Percentiles rank a stretch among this genome's conserved stretches.
Conservation (phyloP, 495 filamentous ascomycete species). For the Pyrenopolyporus hunteri region DNA sequence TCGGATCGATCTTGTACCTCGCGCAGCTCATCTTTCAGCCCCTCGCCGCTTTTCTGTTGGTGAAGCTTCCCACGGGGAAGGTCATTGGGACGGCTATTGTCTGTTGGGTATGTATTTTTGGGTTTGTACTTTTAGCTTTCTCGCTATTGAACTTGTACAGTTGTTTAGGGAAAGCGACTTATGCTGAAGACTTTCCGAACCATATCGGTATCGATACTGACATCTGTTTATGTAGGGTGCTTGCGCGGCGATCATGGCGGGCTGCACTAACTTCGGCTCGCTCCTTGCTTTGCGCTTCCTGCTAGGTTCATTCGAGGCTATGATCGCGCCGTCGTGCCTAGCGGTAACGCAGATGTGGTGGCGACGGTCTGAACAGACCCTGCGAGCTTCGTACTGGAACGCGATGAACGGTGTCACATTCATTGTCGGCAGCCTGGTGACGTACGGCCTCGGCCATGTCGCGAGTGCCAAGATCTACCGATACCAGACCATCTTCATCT, state of each 20-base stretch:
- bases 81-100: conserved; percentile 50
- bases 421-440: conserved; percentile 58
- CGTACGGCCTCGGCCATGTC: conserved; percentile 67
- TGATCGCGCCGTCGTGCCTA: conserved; percentile 56
- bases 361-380: conserved; percentile 57
- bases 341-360: conserved; percentile 65
- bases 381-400: conserved; percentile 58
- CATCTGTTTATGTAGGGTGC: conserved; percentile 33
- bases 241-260: conserved; percentile 47
- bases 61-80: conserved; percentile 57
- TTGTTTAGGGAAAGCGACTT: too few relatives aligned
- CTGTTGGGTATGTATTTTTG: conserved; percentile 41
- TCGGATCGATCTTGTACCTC: conserved; percentile 53
- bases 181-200: too few relatives aligned
- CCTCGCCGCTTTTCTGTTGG: conserved; percentile 53
- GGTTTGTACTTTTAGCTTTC: background rate
- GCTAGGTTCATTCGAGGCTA: conserved; percentile 51
- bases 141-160: too few relatives aligned
- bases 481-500: conserved; percentile 67
- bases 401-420: conserved; percentile 58
- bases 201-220: background rate
- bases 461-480: conserved; percentile 56
- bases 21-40: conserved; percentile 55
- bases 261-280: conserved; percentile 50
- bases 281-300: conserved; percentile 53